Evolutionary conservation across 352 stramenopile species (phyloP).

Genomic region (Globisporangium radiosum): DNA sequence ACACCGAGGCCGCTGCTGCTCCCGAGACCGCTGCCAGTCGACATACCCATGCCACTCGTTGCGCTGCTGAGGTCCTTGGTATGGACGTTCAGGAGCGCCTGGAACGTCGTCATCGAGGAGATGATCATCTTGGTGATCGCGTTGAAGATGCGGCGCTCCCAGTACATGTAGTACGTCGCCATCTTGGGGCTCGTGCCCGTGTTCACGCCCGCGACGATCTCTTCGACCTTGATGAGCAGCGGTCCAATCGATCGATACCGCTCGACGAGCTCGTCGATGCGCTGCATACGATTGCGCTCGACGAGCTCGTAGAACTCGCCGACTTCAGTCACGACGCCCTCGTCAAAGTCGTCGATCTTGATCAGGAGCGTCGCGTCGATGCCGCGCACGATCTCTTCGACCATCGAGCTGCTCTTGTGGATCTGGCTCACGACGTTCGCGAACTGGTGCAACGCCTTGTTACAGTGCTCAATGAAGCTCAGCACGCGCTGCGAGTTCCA

Average conservation of each 20-base stretch:
- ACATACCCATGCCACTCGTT: constrained; percentile 33
- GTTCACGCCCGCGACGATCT: constrained; percentile 92
- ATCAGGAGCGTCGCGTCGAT: constrained; percentile 93
- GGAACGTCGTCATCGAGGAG: constrained; percentile 91
- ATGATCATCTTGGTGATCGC: constrained; percentile 96
- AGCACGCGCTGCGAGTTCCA: constrained; percentile 96
- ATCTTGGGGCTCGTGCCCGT: constrained; percentile 87
- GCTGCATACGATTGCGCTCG: constrained; percentile 87
- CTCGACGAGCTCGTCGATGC: constrained; percentile 90
- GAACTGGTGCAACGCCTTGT: constrained; percentile 92
- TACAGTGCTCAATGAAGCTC: constrained; percentile 92
- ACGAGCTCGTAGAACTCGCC: constrained; percentile 93
- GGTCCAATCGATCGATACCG: constrained; percentile 92
- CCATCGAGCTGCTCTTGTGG: constrained; percentile 94
- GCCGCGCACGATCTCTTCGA: constrained; percentile 88
- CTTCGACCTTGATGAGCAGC: constrained; percentile 94
- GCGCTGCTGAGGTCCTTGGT: constrained; percentile 76
- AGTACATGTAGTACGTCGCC: constrained; percentile 96
- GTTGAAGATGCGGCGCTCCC: constrained; percentile 95
- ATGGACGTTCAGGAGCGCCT: constrained; percentile 88
- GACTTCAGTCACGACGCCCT: constrained; percentile 87
- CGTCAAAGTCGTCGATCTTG: constrained; percentile 87
- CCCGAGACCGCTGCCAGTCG: constrained; percentile 11
- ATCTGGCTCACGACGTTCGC: constrained; percentile 91
- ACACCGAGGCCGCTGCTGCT: constrained; percentile 7